Conservation (phyloP, 345 rosid species). For the Lenwebbia sp. region DNA sequence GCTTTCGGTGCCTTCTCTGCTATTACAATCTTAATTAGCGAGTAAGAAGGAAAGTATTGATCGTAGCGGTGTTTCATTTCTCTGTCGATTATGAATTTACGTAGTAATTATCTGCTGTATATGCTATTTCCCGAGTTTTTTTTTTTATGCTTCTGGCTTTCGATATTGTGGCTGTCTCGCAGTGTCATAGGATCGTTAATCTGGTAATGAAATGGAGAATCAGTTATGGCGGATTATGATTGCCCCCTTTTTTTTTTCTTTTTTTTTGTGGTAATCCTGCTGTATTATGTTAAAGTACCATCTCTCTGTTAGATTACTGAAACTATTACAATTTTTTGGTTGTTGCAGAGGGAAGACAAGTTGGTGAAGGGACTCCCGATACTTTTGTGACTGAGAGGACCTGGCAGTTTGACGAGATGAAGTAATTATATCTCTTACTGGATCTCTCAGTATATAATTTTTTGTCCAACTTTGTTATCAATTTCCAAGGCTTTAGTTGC, state of each 20-base stretch:
- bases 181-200: background rate
- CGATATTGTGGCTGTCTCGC: background rate
- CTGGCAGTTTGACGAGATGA: background rate
- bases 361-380: background rate
- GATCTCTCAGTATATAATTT: background rate
- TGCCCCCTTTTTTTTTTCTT: fast-evolving
- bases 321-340: background rate
- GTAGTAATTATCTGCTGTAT: background rate
- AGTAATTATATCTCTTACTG: background rate
- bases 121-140: background rate
- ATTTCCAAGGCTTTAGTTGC: background rate
- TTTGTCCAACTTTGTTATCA: background rate
- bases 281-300: background rate
- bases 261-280: background rate
- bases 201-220: background rate
- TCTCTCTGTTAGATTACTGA: background rate
- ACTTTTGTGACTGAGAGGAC: background rate
- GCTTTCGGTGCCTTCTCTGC: background rate
- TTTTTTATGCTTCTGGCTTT: background rate
- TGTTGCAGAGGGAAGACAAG: background rate
- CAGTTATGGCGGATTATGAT: background rate
- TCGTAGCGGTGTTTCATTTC: background rate
- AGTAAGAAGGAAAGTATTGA: background rate
- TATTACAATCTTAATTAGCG: background rate
- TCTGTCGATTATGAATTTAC: background rate